Conservation (phyloP, 2,329 filamentous ascomycete genomes). For the Aspergillus novoparasiticus region DNA sequence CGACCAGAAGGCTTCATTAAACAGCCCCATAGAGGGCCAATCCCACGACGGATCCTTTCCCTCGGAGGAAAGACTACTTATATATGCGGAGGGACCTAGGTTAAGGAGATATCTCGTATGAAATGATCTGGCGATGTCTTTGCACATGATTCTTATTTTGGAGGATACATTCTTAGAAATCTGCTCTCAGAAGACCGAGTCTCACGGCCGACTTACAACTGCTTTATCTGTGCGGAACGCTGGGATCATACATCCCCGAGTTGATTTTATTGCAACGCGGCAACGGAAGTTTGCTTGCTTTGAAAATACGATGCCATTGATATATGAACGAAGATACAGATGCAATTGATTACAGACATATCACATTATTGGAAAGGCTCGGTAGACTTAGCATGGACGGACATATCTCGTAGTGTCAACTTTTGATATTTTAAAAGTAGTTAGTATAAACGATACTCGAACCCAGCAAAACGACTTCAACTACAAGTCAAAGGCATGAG, state of each 20-base stretch:
- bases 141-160: neutral
- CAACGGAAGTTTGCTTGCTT: slow-evolving; percentile 9
- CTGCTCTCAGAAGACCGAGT: slow-evolving; percentile 1
- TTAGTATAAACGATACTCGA: neutral
- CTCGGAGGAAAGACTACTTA: neutral
- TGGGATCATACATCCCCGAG: neutral
- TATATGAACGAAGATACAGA: slow-evolving; percentile 13
- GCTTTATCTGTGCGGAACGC: neutral
- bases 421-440: neutral
- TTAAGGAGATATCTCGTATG: neutral
- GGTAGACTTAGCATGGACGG: neutral
- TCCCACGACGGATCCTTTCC: neutral
- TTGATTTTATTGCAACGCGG: slow-evolving; percentile 1
- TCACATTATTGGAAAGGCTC: neutral
- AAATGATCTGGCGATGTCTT: slow-evolving; percentile 1
- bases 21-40: neutral
- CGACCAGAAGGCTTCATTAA: slow-evolving; percentile 39
- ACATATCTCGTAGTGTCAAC: neutral
- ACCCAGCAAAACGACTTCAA: neutral
- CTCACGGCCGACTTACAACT: neutral
- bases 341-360: slow-evolving; percentile 15
- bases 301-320: slow-evolving; percentile 10
- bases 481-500: slow-evolving; percentile 10
- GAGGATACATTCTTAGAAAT: neutral
- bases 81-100: slow-evolving; percentile 11